Base-by-base conservation (phyloP, 2,329 filamentous ascomycete species). In the Nectriaceae sp. region DNA sequence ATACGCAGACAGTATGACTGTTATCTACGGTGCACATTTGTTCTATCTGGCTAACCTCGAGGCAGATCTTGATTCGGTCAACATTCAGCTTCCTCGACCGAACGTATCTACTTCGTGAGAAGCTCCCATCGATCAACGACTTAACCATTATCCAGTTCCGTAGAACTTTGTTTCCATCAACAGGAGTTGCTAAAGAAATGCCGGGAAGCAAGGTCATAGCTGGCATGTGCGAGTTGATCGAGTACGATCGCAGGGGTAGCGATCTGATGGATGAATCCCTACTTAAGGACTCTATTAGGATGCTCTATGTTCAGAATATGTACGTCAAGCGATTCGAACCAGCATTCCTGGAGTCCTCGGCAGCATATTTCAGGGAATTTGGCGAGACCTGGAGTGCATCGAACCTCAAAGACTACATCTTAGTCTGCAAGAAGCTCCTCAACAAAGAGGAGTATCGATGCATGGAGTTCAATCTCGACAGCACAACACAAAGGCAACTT, bases 51-150 rank as follows among this genome's bases (percentile, higher is more conserved):
- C 18, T 20, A 38, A 21, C 11, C 4, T 40, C 16, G 21, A n/a
- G 37, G 29, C 33, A 91, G 85, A 81, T 85, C 56, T 85, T 86
- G 13, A 82, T 99, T 44, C 84, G 91, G 41, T 93, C 89, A 54
- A 88, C 95, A 33, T 97, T 97, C 71, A 96, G 91, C 72, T 99
- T 92, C 64, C 80, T 99, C 56, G 93, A 99, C 66, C 85, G 94
- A 54, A 89, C 91, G 2, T 97, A 91, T 64, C 78, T 99, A 6
- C 75, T 96, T 3, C 85, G 87, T 48, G 84, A 85, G 39, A 83
- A 87, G 19, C 72, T 80, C 29, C 78, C 79, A 10, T 88, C 88
- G 26, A 83, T 99, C 47, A 88, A 92, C 62, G 90, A 96, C 63
- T 85, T 96, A 75, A 83, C 87, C 4, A 84, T 94, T 46, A 71